Percentiles rank a stretch among this genome's conserved stretches.
These are phyloP conservation scores for Inonotus hispidus DNA, from an alignment of 1,284 basidiomycete genomes.

Conservation along the genomic window DNA sequence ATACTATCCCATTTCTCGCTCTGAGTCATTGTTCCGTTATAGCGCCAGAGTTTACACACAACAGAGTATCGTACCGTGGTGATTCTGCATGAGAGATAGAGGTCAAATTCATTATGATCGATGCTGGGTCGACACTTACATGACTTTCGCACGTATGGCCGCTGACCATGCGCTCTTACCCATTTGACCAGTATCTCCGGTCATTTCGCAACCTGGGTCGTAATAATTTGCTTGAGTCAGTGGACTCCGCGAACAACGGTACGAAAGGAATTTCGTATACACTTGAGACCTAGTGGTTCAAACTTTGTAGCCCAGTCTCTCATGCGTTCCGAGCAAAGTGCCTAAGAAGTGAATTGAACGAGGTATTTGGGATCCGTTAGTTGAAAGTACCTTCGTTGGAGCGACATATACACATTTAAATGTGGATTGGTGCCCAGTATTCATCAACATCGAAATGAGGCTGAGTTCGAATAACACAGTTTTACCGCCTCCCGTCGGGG, in stretches of 20 bases:
- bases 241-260: no score
- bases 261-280: conserved; percentile 35
- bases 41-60: background rate
- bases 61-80: conserved; percentile 51
- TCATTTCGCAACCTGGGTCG: conserved; percentile 75
- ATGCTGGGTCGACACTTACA: conserved; percentile 42
- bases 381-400: conserved; percentile 72
- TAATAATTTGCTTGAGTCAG: no score
- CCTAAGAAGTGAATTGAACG: conserved; percentile 40
- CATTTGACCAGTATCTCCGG: conserved; percentile 77
- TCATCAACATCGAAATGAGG: conserved; percentile 71
- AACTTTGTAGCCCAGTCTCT: conserved; percentile 86
- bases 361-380: background rate
- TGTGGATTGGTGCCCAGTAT: conserved; percentile 33
- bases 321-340: conserved; percentile 81
- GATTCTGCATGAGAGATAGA: conserved; percentile 41
- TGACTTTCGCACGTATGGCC: conserved; percentile 67
- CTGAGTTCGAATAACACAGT: conserved; percentile 92
- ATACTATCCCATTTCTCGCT: conserved; percentile 95
- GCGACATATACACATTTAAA: conserved; percentile 88
- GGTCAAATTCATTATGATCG: background rate
- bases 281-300: conserved; percentile 65
- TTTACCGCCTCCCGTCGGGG: conserved; percentile 91
- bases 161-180: conserved; percentile 65
- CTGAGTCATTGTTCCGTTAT: conserved; percentile 32